Conservation (phyloP, 495 filamentous ascomycete species). For the Clohesyomyces aquaticus region DNA sequence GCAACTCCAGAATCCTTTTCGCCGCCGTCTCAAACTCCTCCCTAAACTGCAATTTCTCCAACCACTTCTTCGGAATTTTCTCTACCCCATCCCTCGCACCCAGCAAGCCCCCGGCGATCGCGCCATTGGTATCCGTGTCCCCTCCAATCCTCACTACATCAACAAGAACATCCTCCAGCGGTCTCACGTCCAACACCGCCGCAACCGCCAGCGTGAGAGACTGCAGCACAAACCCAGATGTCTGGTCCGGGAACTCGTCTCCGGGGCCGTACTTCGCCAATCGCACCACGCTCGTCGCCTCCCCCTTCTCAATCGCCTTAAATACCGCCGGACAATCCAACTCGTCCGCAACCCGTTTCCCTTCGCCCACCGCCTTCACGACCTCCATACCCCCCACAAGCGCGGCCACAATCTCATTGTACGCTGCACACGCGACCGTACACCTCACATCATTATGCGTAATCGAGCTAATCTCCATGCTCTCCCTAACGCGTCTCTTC, state of each 20-base stretch:
- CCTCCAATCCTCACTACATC: conserved; percentile 34
- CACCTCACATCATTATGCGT: conserved; percentile 37
- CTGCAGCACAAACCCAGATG: conserved; percentile 29
- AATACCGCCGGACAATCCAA: conserved; percentile 20
- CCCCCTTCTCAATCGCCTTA: conserved; percentile 8
- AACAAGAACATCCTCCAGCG: conserved; percentile 34
- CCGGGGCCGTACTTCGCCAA: conserved; percentile 25
- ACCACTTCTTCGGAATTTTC: conserved; percentile 30
- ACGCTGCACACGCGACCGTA: conserved; percentile 28
- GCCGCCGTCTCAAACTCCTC: conserved; percentile 28
- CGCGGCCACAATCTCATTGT: conserved; percentile 35
- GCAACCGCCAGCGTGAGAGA: conserved; percentile 24
- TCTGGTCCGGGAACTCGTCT: neutral
- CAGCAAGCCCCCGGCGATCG: conserved; percentile 34
- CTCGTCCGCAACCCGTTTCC: conserved; percentile 1
- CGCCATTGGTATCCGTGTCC: conserved; percentile 37
- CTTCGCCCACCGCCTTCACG: conserved; percentile 22
- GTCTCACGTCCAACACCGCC: conserved; percentile 23
- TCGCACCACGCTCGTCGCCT: neutral
- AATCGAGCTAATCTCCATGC: conserved; percentile 26
- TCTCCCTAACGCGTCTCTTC: no score
- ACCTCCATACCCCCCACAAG: conserved; percentile 16
- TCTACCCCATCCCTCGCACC: conserved; percentile 35
- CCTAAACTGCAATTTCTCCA: conserved; percentile 28
- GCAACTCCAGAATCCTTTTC: conserved; percentile 10